Base-by-base conservation (phyloP, 1,284 basidiomycete genomes). In the Anthracocystis walkeri region DNA sequence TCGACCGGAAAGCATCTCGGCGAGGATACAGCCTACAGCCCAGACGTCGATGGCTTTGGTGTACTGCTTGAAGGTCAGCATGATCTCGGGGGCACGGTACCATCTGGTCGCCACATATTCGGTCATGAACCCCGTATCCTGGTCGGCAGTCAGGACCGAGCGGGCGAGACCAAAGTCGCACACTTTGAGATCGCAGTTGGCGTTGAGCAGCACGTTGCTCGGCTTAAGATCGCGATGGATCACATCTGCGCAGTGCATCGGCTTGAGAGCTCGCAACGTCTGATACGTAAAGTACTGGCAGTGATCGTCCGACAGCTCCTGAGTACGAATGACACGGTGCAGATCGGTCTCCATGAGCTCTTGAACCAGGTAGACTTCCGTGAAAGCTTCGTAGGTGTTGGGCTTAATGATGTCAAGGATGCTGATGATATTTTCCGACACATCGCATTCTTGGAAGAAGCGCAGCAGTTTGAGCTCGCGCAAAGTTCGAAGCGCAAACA, bases 211-310 rank as follows among this genome's bases (percentile, higher is more conserved):
- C 29, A 85, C 49, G 55, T 83, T 85, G 46, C 65, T 72, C 29
- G 82, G 82, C 75, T 85, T 84, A 14, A 84, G 63, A 60, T 84
- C 83, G 42, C 83, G 78, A 48, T 84, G 83, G 53, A 85, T 68
- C 18, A 85, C 83, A 46, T 84, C 78, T 2, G 83, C 82, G 10
- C 80, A 81, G 62, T 85, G 83, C 55, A 85, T 77, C 7, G 84
- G 83, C 70, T 85, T 85, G 57, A 85, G 77, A 4, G 82, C 84
- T 23, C 85, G 78, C 51, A 85, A 64, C 12, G 81, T 85, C 62
- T 96, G 94, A 85, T 97, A 96, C 76, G 95, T 91, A 85, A 96
- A 96, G 86, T 97, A 97, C 86, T 96, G 94, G 82, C 91, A 94
- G 85, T 96, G 95, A 84, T 95, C 93, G 82, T 95, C 82, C 8